Conservation (phyloP, 176 grass and related monocot genomes). For the Saccharum spontaneum region DNA sequence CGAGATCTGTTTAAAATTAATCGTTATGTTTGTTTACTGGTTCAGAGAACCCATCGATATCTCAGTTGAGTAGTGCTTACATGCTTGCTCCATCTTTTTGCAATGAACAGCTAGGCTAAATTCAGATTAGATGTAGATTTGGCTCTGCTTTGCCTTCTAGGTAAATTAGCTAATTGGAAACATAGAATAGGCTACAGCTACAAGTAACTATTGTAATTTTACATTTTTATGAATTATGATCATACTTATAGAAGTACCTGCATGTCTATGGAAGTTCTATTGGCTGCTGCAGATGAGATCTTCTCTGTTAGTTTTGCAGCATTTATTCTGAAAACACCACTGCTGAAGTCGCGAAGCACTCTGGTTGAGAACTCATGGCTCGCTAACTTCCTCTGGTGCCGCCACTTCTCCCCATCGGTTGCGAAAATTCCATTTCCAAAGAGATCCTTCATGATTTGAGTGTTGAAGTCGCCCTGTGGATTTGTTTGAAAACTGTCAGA, state of each 20-base stretch:
- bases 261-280: constrained; percentile 39
- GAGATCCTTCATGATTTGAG: constrained; percentile 46
- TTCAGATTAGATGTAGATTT: background rate
- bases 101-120: background rate
- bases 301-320: constrained; percentile 45
- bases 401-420: constrained; percentile 63
- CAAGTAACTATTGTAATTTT: background rate
- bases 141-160: background rate
- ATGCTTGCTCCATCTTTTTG: background rate
- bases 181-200: background rate
- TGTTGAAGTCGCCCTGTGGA: constrained; percentile 41
- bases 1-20: background rate
- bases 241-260: constrained; percentile 22
- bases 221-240: background rate
- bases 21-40: background rate
- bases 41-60: background rate
- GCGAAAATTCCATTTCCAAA: constrained; percentile 71
- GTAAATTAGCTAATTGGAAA: background rate
- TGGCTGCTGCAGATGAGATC: constrained; percentile 32
- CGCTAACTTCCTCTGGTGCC: constrained; percentile 65
- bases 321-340: constrained; percentile 39
- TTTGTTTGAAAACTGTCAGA: background rate
- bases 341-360: constrained; percentile 56
- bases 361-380: constrained; percentile 73
- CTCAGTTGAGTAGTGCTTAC: background rate